A percentile compares a stretch with the other conserved stretches of the same genome.
Conservation (phyloP, 2,329 filamentous ascomycete genomes). For the Teratosphaeriaceae sp. region DNA sequence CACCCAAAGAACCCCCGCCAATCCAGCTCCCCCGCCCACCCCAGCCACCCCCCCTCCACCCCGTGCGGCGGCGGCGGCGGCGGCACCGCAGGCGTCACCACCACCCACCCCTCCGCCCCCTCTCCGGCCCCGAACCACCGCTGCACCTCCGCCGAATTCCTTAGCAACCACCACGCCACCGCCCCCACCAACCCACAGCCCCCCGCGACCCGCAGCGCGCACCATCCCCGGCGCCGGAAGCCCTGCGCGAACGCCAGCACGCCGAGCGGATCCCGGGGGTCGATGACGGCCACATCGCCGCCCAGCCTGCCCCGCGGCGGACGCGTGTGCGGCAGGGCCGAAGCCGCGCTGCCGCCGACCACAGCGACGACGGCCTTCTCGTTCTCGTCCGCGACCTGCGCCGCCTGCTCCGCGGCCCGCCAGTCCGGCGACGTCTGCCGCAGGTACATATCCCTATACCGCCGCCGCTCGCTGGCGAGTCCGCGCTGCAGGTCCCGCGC, state of each 20-base stretch:
- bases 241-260: constrained; percentile 57
- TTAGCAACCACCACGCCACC: constrained; percentile 40
- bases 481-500: constrained; percentile 73
- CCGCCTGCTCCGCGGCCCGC: constrained; percentile 57
- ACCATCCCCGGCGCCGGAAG: constrained; percentile 57
- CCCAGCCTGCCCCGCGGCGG: constrained; percentile 24
- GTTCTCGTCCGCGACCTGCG: constrained; percentile 37
- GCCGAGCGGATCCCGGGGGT: constrained; percentile 70
- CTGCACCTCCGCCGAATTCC: constrained; percentile 25
- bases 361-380: constrained; percentile 22
- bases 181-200: constrained; percentile 69
- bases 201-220: constrained; percentile 66
- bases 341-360: constrained; percentile 16
- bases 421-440: constrained; percentile 32
- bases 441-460: constrained; percentile 55
- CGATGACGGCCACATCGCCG: constrained; percentile 33
- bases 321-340: constrained; percentile 3
- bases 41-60: constrained; percentile 3
- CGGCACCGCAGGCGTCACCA: constrained; percentile 11
- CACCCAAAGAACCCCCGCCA: constrained; percentile 7
- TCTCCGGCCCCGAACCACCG: constrained; percentile 14
- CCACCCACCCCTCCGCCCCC: background rate
- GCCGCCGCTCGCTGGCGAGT: constrained; percentile 63
- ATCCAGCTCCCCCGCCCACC: constrained; percentile 8
- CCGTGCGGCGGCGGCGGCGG: constrained; percentile 5